phyloP scores from a whole-genome alignment of 495 filamentous ascomycete genomes.

The Penicillium parvum region DNA sequence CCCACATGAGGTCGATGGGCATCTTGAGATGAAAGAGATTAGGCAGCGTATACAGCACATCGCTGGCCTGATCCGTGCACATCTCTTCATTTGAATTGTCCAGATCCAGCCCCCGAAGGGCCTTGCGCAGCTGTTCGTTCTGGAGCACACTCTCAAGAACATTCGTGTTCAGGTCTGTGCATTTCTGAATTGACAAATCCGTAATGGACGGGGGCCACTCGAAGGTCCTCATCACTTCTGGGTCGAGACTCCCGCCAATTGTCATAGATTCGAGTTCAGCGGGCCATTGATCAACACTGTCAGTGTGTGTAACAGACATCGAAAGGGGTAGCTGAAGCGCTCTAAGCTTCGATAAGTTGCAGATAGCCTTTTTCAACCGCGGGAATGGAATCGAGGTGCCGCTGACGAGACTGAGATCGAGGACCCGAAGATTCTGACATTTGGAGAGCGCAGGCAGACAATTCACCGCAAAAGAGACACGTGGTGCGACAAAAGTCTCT shows the following conservation, averaged over 20 bases:
- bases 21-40: slow-evolving; percentile 1
- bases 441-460: slow-evolving; percentile 61
- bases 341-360: slow-evolving; percentile 43
- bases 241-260: slow-evolving; percentile 26
- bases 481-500: slow-evolving; percentile 61
- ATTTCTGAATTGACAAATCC: slow-evolving; percentile 24
- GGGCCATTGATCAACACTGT: slow-evolving; percentile 22
- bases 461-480: slow-evolving; percentile 57
- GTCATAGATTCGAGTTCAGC: slow-evolving; percentile 19
- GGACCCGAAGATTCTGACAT: slow-evolving; percentile 49
- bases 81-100: neutral
- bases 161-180: slow-evolving; percentile 16
- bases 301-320: slow-evolving; percentile 28
- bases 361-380: slow-evolving; percentile 50
- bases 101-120: neutral
- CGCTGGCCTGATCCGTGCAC: neutral
- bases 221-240: slow-evolving; percentile 20
- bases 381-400: slow-evolving; percentile 48
- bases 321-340: slow-evolving; percentile 54
- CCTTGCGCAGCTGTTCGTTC: slow-evolving; percentile 6
- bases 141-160: slow-evolving; percentile 1
- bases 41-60: neutral
- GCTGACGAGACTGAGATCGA: slow-evolving; percentile 57
- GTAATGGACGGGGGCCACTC: slow-evolving; percentile 29
- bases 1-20: slow-evolving; percentile 1